phyloP scores from a whole-genome alignment of 805 yeast genomes.

The Candida palmyrensis region DNA sequence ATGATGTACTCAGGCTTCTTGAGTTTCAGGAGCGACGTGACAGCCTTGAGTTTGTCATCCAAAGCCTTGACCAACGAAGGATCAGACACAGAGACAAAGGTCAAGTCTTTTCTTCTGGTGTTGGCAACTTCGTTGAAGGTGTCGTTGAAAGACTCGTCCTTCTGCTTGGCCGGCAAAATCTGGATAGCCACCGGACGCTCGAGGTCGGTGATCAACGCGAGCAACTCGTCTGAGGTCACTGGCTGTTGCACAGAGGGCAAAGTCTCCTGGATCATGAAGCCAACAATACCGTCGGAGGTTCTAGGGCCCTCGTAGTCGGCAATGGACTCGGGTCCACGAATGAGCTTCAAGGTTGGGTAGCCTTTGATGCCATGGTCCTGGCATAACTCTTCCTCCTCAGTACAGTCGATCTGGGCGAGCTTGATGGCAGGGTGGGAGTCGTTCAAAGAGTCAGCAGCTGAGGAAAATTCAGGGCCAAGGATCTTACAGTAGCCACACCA shows the following conservation, averaged over 20 bases:
- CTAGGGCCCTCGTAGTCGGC: conserved; percentile 83
- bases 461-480: conserved; percentile 72
- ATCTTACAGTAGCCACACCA: conserved; percentile 98
- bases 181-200: conserved; percentile 56
- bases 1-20: conserved; percentile 38
- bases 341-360: conserved; percentile 78
- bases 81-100: conserved; percentile 52
- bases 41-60: conserved; percentile 24
- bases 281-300: conserved; percentile 69
- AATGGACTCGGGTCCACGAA: conserved; percentile 44
- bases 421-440: conserved; percentile 52
- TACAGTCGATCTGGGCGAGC: conserved; percentile 83
- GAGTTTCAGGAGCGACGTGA: conserved; percentile 15
- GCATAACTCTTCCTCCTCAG: conserved; percentile 71
- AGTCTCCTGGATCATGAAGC: conserved; percentile 76
- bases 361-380: conserved; percentile 65
- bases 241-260: conserved; percentile 56
- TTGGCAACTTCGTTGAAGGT: conserved; percentile 65
- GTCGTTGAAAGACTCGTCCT: conserved; percentile 31
- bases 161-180: conserved; percentile 27
- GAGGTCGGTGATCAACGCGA: conserved; percentile 42
- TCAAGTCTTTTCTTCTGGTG: conserved; percentile 53
- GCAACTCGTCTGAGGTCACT: conserved; percentile 46
- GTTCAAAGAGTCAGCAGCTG: conserved; percentile 63
- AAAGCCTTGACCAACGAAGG: conserved; percentile 34